A percentile compares a stretch with the other conserved stretches of the same genome.
phyloP scores from a whole-genome alignment of 768 basidiomycete genomes.

The Cystofilobasidium macerans region DNA sequence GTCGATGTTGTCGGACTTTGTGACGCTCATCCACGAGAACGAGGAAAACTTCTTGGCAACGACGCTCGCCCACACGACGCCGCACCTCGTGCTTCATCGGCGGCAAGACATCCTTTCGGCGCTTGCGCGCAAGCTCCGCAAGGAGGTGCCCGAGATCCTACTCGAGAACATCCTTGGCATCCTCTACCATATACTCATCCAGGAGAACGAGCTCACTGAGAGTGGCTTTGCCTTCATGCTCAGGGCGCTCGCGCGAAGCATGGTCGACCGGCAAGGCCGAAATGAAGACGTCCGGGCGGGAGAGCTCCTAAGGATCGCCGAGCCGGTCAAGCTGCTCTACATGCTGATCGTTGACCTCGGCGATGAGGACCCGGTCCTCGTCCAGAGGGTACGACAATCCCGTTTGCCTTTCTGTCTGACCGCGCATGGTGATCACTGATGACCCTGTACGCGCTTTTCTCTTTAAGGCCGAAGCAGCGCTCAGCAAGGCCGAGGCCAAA shows the following conservation, averaged over 20 bases:
- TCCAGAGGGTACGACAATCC: conserved; percentile 42
- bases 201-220: conserved; percentile 48
- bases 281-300: conserved; percentile 2
- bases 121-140: conserved; percentile 49
- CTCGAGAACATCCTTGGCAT: conserved; percentile 51
- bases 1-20: conserved; percentile 21
- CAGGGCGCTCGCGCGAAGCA: conserved; percentile 51
- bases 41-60: conserved; percentile 36
- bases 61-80: conserved; percentile 55
- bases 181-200: conserved; percentile 54
- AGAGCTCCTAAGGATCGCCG: conserved; percentile 39
- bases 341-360: conserved; percentile 69
- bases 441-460: conserved; percentile 29
- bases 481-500: conserved; percentile 29
- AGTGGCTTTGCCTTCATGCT: conserved; percentile 55
- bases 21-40: conserved; percentile 21
- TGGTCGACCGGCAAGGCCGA: conserved; percentile 27
- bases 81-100: conserved; percentile 54
- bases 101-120: conserved; percentile 51
- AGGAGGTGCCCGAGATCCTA: conserved; percentile 46
- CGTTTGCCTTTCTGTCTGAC: conserved; percentile 1
- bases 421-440: neutral
- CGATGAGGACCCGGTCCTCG: conserved; percentile 48
- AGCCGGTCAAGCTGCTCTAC: conserved; percentile 45
- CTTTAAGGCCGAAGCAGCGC: conserved; percentile 43